Evolutionary conservation across 805 yeast species (phyloP).

Genomic region (Candida ficus): DNA sequence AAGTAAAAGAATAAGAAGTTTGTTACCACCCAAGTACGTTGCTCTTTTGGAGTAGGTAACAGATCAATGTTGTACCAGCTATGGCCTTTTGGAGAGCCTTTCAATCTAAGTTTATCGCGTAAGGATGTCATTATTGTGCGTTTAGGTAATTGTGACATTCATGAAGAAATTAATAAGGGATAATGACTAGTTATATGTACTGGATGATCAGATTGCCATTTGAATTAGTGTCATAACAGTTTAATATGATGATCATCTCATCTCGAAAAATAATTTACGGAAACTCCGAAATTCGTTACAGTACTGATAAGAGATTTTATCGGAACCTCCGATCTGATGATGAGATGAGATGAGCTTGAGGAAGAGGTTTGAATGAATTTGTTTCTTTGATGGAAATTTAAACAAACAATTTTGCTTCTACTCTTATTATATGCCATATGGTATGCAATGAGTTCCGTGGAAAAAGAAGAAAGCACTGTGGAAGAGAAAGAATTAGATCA

Average conservation of each 20-base stretch:
- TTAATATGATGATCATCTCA: too few relatives aligned
- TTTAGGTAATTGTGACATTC: neutral
- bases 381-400: neutral
- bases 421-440: too few relatives aligned
- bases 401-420: neutral
- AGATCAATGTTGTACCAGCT: slow-evolving; percentile 4
- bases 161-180: neutral
- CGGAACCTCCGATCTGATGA: neutral
- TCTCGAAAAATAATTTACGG: too few relatives aligned
- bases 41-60: neutral
- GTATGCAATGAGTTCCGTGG: slow-evolving; percentile 1
- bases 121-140: neutral
- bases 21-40: slow-evolving; percentile 1
- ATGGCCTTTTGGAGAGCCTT: slow-evolving; percentile 5
- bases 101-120: neutral
- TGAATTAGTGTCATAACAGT: too few relatives aligned
- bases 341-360: neutral
- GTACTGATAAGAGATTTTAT: neutral
- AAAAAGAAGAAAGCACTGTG: slow-evolving; percentile 1
- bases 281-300: too few relatives aligned
- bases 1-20: slow-evolving; percentile 3
- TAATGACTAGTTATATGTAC: neutral
- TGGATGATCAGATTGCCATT: too few relatives aligned
- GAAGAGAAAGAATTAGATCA: slow-evolving; percentile 3
- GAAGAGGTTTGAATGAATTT: too few relatives aligned